These are phyloP conservation scores for Chaetomium sp. DNA, from an alignment of 2,329 filamentous ascomycete species.

Conservation along the genomic window DNA sequence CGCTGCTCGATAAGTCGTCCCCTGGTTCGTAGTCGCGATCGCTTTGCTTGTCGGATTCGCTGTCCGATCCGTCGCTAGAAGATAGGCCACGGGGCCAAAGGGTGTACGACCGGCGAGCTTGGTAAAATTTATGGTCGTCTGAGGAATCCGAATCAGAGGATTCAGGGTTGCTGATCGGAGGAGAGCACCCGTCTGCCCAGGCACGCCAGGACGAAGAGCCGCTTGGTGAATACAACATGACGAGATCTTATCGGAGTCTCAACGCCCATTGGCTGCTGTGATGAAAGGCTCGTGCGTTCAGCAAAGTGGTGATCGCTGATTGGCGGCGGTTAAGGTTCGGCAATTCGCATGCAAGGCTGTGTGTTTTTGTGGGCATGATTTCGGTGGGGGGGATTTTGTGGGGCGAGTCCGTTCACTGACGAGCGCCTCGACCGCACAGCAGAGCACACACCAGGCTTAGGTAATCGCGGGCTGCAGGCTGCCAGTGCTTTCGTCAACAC, in stretches of 20 bases:
- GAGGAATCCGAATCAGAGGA: neutral
- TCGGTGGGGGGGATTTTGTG: constrained; percentile 9
- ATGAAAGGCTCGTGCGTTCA: neutral
- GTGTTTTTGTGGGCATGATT: neutral
- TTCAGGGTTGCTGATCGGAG: neutral
- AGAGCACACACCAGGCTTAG: constrained; percentile 22
- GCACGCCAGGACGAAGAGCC: neutral
- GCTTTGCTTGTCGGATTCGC: neutral
- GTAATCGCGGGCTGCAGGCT: constrained; percentile 35
- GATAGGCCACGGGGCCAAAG: neutral
- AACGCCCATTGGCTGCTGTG: constrained; percentile 14
- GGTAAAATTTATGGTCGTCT: neutral
- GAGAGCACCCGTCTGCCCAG: neutral
- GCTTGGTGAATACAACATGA: constrained; percentile 11
- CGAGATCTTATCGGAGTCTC: constrained; percentile 4
- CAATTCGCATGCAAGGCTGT: constrained; percentile 20
- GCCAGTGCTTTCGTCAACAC: constrained; percentile 39
- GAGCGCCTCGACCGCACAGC: neutral
- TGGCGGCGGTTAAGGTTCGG: constrained; percentile 20
- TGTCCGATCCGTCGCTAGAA: neutral
- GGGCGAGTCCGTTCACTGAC: neutral
- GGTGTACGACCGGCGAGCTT: neutral
- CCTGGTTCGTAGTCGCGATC: neutral
- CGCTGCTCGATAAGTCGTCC: neutral
- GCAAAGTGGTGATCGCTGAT: neutral